phyloP scores from a whole-genome alignment of 2,329 filamentous ascomycete species.

The Fusarium denticulatum region DNA sequence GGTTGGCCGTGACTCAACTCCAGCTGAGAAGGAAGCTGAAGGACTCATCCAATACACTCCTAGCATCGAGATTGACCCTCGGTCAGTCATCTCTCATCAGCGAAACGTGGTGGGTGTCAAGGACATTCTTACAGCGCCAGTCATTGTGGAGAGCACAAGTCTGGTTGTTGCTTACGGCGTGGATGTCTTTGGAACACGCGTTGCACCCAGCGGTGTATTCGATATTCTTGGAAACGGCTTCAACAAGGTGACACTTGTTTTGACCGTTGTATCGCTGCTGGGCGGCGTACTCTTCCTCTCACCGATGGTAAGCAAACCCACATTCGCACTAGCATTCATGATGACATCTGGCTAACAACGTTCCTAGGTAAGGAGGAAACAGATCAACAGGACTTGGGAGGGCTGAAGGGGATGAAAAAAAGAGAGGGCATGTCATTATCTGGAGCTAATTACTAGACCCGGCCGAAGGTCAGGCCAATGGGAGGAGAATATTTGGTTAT shows the following conservation, averaged over 20 bases:
- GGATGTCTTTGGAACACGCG: slow-evolving; percentile 87
- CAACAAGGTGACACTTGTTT: slow-evolving; percentile 85
- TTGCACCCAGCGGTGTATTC: slow-evolving; percentile 89
- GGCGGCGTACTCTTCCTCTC: slow-evolving; percentile 80
- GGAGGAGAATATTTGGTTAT: slow-evolving; percentile 11
- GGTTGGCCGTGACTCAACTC: slow-evolving; percentile 82
- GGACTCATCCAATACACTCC: slow-evolving; percentile 82
- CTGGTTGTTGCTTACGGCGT: slow-evolving; percentile 87
- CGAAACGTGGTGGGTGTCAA: slow-evolving; percentile 82
- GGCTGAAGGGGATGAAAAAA: slow-evolving; percentile 43
- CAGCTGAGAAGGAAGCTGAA: slow-evolving; percentile 80
- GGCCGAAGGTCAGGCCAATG: slow-evolving; percentile 16
- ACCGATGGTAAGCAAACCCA: slow-evolving; percentile 78
- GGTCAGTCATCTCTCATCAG: slow-evolving; percentile 81
- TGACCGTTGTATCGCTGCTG: slow-evolving; percentile 83
- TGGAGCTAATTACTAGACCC: slow-evolving; percentile 30
- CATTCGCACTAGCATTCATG: neutral
- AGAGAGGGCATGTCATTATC: slow-evolving; percentile 28
- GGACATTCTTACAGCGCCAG: slow-evolving; percentile 78
- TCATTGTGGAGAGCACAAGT: slow-evolving; percentile 90
- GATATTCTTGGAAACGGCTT: slow-evolving; percentile 94
- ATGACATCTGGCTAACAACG: slow-evolving; percentile 46
- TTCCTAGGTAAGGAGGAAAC: slow-evolving; percentile 67
- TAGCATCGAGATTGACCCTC: slow-evolving; percentile 83
- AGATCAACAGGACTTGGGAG: slow-evolving; percentile 73